These are phyloP conservation scores for Zoysia japonica DNA, from an alignment of 176 grass and related monocot genomes.

Conservation along the genomic window DNA sequence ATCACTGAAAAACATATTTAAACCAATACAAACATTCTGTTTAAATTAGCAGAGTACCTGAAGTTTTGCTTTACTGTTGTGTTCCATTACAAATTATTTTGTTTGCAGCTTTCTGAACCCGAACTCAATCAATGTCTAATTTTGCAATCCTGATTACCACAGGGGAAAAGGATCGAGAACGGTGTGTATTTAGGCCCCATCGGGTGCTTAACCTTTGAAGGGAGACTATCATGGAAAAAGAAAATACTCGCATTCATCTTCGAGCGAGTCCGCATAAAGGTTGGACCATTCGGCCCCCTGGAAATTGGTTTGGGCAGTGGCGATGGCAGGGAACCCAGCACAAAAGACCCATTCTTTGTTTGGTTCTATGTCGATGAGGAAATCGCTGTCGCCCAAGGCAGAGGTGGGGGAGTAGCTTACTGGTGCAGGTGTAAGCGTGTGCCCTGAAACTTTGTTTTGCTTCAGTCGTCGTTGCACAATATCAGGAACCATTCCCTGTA, in stretches of 20 bases:
- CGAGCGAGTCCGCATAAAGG: conserved; percentile 60
- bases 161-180: conserved; percentile 88
- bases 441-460: conserved; percentile 30
- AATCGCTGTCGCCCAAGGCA: conserved; percentile 86
- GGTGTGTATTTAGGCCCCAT: conserved; percentile 73
- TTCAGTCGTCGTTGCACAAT: not conserved
- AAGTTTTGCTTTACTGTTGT: not conserved
- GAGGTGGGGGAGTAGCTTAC: conserved; percentile 76
- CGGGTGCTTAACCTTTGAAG: conserved; percentile 75
- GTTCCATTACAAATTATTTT: not conserved
- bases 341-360: conserved; percentile 82
- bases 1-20: not conserved
- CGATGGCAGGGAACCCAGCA: conserved; percentile 57
- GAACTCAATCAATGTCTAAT: not conserved
- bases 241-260: conserved; percentile 93
- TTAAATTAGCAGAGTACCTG: not conserved
- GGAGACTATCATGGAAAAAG: conserved; percentile 83
- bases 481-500: conserved; percentile 1
- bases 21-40: not conserved
- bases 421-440: conserved; percentile 82
- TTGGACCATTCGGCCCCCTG: conserved; percentile 70
- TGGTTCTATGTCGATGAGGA: conserved; percentile 96
- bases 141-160: conserved; percentile 28
- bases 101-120: not conserved
- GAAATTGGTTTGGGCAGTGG: conserved; percentile 50